Conservation (phyloP, 345 rosid genomes). For the Citrus unshiu region DNA sequence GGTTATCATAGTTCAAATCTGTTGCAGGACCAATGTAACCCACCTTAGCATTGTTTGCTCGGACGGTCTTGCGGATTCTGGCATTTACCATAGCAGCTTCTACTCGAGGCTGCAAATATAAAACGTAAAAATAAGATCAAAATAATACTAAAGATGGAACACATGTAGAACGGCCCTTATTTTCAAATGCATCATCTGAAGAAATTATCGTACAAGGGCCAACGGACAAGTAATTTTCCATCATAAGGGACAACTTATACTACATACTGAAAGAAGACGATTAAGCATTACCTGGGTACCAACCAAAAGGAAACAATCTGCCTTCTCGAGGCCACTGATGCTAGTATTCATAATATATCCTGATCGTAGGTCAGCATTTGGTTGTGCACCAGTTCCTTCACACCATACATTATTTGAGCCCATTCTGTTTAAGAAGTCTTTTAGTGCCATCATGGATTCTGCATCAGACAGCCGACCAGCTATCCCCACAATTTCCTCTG, state of each 20-base stretch:
- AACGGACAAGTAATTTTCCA: not conserved
- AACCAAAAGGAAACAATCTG: constrained; percentile 87
- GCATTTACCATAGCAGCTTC: constrained; percentile 99
- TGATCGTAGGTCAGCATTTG: constrained; percentile 89
- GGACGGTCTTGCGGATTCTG: constrained; percentile 85
- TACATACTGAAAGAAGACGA: not conserved
- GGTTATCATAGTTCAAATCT: constrained; percentile 74
- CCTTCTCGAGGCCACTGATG: constrained; percentile 91
- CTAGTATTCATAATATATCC: constrained; percentile 87
- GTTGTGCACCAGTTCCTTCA: constrained; percentile 77
- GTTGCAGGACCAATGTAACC: constrained; percentile 80
- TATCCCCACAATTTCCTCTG: constrained; percentile 85
- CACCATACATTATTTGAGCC: constrained; percentile 96
- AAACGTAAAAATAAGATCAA: constrained; percentile 13
- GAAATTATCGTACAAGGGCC: not conserved
- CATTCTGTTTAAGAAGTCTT: constrained; percentile 86
- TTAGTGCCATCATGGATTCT: constrained; percentile 96
- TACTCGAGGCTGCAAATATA: constrained; percentile 75
- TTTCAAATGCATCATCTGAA: not conserved
- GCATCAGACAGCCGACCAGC: constrained; percentile 96
- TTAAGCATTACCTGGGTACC: constrained; percentile 74
- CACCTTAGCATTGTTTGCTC: constrained; percentile 80
- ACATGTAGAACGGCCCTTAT: not conserved
- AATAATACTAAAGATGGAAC: not conserved
- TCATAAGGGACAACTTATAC: not conserved